Evolutionary conservation across 2,329 filamentous ascomycete genomes (phyloP), one percentile per base, ranked within the genome.

Genomic region (Plenodomus lindquistii): DNA sequence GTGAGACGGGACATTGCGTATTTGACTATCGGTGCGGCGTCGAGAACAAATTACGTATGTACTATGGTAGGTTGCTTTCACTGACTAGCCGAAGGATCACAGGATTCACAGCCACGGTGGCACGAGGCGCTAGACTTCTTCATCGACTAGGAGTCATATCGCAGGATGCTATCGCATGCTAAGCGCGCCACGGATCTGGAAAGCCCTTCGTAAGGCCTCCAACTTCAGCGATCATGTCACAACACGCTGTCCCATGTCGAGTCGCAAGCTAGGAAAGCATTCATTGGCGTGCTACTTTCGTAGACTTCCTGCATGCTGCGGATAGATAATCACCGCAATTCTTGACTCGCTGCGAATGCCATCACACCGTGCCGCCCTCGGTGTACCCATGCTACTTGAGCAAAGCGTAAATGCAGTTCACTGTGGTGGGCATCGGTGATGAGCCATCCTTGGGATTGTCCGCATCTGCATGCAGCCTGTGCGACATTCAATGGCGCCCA

Each of bases 401-500:
- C n/a, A n/a, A n/a, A n/a, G n/a, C n/a, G n/a, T n/a, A n/a, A n/a
- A n/a, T n/a, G n/a, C n/a, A n/a, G n/a, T n/a, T n/a, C n/a, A 5
- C 22, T 24, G 22, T 24, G 5, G 10, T 24, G 6, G 22, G 22
- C 22, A 24, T 5, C 22, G 22, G 5, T 24, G 22, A 24, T 24
- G 5, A 6, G 31, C 16, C 29, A 24, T 36, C 29, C 40, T 35
- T 16, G 40, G 35, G 34, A 15, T 37, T 29, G 31, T 18, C 34
- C 24, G 34, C 41, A 31, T 31, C 6, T 31, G 4, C 11, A 31
- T 31, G 27, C 27, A 27, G 39, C 19, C 42, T 47, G 44, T 48
- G 20, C 29, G 29, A 43, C 52, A 47, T 52, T 21, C 17, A 24
- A 27, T 22, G 39, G 34, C 29, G 38, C 18, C 16, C 24, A 41